Conservation (phyloP, 2,329 filamentous ascomycete genomes). For the Zymoseptoria passerinii region DNA sequence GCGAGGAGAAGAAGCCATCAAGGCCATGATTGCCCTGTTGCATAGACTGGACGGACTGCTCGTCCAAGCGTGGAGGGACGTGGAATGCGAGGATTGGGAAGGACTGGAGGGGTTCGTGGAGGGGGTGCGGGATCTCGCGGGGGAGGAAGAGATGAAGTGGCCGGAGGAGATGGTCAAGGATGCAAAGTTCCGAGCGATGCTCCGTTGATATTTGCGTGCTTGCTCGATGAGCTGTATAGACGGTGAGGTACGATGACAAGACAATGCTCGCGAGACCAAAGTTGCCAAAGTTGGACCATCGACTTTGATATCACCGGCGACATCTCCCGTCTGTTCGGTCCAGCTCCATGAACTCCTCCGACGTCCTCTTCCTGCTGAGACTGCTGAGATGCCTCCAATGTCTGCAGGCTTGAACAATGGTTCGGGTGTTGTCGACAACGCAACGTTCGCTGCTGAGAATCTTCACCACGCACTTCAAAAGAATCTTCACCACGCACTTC, state of each 20-base stretch:
- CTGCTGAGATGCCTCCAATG: not conserved
- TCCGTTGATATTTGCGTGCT: not conserved
- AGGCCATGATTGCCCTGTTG: too few relatives aligned
- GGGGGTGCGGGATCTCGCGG: not conserved
- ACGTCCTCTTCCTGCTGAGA: not conserved
- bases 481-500: not conserved
- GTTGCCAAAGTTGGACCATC: not conserved
- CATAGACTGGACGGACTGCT: not conserved
- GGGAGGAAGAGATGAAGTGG: not conserved
- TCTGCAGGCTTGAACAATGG: not conserved
- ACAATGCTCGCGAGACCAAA: not conserved
- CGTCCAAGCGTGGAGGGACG: not conserved
- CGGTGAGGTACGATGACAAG: not conserved
- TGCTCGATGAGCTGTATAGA: not conserved
- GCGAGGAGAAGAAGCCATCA: not conserved
- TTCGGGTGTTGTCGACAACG: not conserved
- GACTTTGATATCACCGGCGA: not conserved
- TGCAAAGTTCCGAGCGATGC: not conserved
- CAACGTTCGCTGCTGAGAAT: not conserved
- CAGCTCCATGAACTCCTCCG: not conserved
- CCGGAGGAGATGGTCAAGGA: not conserved
- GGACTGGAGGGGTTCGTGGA: not conserved
- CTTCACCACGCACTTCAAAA: not conserved
- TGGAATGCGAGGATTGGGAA: not conserved
- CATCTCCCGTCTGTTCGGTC: not conserved